phyloP scores from a whole-genome alignment of 1,284 basidiomycete species.

The Austroboletus novae-zelandiae region DNA sequence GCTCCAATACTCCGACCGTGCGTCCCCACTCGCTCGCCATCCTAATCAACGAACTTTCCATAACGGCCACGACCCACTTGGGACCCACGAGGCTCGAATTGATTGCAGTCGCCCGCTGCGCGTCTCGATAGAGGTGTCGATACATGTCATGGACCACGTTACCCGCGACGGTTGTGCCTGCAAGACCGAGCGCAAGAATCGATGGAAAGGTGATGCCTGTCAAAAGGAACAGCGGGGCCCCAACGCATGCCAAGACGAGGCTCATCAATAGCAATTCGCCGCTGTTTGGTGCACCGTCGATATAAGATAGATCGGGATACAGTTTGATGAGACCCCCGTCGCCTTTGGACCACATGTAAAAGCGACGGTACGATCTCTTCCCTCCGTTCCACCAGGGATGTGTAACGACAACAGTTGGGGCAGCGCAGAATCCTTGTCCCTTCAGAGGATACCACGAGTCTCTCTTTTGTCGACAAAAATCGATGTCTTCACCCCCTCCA shows the following conservation, averaged over 20 bases:
- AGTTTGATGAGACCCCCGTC: constrained; percentile 50
- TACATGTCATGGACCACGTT: constrained; percentile 50
- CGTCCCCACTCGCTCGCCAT: constrained; percentile 52
- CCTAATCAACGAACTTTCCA: constrained; percentile 50
- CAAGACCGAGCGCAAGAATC: constrained; percentile 23
- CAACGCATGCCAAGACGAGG: constrained; percentile 11
- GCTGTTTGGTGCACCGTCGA: constrained; percentile 47
- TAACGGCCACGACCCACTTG: constrained; percentile 41
- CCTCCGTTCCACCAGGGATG: constrained; percentile 61
- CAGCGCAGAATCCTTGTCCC: constrained; percentile 45
- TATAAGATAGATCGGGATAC: constrained; percentile 48
- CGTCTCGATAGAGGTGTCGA: constrained; percentile 44
- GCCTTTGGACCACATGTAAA: constrained; percentile 59
- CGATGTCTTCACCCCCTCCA: constrained; percentile 63
- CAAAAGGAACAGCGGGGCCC: constrained; percentile 12
- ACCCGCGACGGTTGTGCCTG: constrained; percentile 34
- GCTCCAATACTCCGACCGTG: constrained; percentile 42
- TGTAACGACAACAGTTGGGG: constrained; percentile 45
- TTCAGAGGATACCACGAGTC: constrained; percentile 35
- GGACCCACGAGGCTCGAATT: constrained; percentile 36
- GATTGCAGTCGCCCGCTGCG: constrained; percentile 31
- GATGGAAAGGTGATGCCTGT: constrained; percentile 10
- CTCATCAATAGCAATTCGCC: constrained; percentile 44
- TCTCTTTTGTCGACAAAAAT: constrained; percentile 54
- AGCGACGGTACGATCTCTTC: constrained; percentile 48